Evolutionary conservation across 345 rosid genomes (phyloP).

Genomic region (Ricinus communis): DNA sequence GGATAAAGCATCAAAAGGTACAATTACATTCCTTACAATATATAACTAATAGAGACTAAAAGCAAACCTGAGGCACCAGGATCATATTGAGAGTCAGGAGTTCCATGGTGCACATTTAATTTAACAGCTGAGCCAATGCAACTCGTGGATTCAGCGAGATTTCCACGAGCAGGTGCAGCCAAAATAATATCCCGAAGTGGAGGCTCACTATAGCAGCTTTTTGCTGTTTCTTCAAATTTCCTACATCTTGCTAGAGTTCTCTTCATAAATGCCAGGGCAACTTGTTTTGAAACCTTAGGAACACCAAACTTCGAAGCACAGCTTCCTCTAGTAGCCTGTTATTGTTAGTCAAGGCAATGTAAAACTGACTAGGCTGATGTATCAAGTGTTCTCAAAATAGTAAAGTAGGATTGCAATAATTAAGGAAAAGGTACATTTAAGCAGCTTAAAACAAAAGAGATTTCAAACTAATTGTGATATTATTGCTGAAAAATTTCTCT

Average conservation of each 20-base stretch:
- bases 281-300: conserved; percentile 51
- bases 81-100: conserved; percentile 16
- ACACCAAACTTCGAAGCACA: conserved; percentile 40
- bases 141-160: conserved; percentile 19
- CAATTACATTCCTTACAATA: conserved; percentile 3
- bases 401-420: not conserved
- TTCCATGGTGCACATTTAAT: conserved; percentile 20
- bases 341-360: conserved; percentile 13
- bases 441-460: not conserved
- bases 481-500: not conserved
- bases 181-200: conserved; percentile 44
- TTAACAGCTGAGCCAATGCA: not conserved
- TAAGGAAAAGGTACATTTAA: not conserved
- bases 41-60: not conserved
- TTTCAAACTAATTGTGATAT: not conserved
- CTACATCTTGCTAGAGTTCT: conserved; percentile 55
- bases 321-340: conserved; percentile 55
- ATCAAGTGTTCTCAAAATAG: not conserved
- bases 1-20: not conserved
- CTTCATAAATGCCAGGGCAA: conserved; percentile 48
- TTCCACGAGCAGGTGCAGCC: conserved; percentile 30
- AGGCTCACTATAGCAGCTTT: conserved; percentile 57
- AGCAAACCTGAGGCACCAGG: conserved; percentile 36
- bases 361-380: conserved; percentile 6
- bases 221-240: conserved; percentile 53